These are phyloP conservation scores for Gloeophyllum trabeum DNA, from an alignment of 768 basidiomycete genomes.

Conservation along the genomic window DNA sequence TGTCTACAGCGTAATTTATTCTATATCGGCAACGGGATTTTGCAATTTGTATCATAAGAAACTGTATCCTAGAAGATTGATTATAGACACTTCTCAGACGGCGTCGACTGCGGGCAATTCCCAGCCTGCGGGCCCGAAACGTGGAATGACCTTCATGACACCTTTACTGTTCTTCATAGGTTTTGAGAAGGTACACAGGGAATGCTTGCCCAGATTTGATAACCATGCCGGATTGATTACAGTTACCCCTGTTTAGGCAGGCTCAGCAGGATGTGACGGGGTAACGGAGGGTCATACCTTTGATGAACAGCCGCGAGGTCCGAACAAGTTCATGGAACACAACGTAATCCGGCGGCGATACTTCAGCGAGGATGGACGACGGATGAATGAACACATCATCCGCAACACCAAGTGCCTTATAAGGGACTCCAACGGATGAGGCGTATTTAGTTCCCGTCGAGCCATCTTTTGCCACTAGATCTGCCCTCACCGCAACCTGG, in stretches of 20 bases:
- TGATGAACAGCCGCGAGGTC: conserved; percentile 66
- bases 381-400: conserved; percentile 93
- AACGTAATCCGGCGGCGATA: conserved; percentile 75
- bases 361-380: conserved; percentile 63
- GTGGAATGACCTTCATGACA: conserved; percentile 64
- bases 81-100: too few species aligned
- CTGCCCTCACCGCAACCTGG: conserved; percentile 87
- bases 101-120: conserved; percentile 82
- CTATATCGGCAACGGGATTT: too few species aligned
- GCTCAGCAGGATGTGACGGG: background rate
- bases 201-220: conserved; percentile 61
- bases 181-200: conserved; percentile 85
- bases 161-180: conserved; percentile 62
- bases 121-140: conserved; percentile 80
- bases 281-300: conserved; percentile 36
- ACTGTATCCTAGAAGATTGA: too few species aligned
- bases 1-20: too few species aligned
- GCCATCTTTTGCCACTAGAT: conserved; percentile 51
- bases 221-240: conserved; percentile 86
- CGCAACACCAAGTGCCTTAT: conserved; percentile 64
- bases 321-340: conserved; percentile 76
- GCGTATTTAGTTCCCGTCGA: conserved; percentile 57
- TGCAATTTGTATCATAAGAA: too few species aligned
- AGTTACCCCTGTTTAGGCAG: conserved; percentile 49
- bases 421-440: conserved; percentile 72